phyloP scores from a whole-genome alignment of 495 filamentous ascomycete genomes.

The Penicillium mononematosum region DNA sequence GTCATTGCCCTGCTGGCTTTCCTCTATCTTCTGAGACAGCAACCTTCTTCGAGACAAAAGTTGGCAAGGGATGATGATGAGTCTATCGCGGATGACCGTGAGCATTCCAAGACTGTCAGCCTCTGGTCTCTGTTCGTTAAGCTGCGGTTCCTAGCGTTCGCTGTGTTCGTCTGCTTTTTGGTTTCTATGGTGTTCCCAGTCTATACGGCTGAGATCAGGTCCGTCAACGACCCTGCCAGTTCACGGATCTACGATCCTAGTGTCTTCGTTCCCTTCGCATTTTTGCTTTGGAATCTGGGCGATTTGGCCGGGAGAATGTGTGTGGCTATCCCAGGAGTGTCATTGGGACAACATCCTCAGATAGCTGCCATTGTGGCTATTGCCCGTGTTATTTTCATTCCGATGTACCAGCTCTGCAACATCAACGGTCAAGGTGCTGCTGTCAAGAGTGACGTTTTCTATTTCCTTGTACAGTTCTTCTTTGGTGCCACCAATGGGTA shows the following conservation, averaged over 20 bases:
- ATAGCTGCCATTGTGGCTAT: slow-evolving; percentile 64
- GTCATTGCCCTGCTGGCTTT: slow-evolving; percentile 58
- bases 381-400: slow-evolving; percentile 67
- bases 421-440: slow-evolving; percentile 65
- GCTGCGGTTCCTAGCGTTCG: slow-evolving; percentile 64
- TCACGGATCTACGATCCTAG: slow-evolving; percentile 65
- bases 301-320: slow-evolving; percentile 76
- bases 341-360: slow-evolving; percentile 59
- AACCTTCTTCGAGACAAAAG: slow-evolving; percentile 32
- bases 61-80: slow-evolving; percentile 20
- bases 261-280: slow-evolving; percentile 84
- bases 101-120: slow-evolving; percentile 53
- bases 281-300: slow-evolving; percentile 92
- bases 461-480: slow-evolving; percentile 76
- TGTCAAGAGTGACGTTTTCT: slow-evolving; percentile 80
- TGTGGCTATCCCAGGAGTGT: slow-evolving; percentile 61
- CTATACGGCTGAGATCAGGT: slow-evolving; percentile 79
- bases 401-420: slow-evolving; percentile 88
- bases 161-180: slow-evolving; percentile 74
- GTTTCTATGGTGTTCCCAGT: slow-evolving; percentile 94
- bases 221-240: slow-evolving; percentile 53
- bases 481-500: slow-evolving; percentile 88
- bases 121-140: slow-evolving; percentile 68
- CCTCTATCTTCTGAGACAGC: slow-evolving; percentile 50
- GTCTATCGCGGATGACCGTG: slow-evolving; percentile 7